Evolutionary conservation across 2,329 filamentous ascomycete genomes (phyloP).

Genomic region (Colletotrichum gloeosporioides): DNA sequence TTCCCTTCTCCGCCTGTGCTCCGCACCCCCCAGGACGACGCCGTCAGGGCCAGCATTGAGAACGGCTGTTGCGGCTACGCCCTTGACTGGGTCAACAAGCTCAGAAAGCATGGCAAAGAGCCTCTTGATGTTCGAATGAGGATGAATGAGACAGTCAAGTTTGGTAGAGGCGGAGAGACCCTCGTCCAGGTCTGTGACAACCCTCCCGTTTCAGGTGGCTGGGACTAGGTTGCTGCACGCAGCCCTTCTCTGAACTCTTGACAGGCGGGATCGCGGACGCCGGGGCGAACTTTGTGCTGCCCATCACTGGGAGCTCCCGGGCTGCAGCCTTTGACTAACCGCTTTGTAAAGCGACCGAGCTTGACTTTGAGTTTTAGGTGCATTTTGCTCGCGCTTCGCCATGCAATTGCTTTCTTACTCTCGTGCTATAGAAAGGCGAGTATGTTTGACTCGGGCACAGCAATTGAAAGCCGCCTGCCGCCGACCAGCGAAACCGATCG

Average conservation of each 20-base stretch:
- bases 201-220: conserved; percentile 23
- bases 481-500: conserved; percentile 3
- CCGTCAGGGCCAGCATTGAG: neutral
- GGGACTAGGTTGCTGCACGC: neutral
- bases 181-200: conserved; percentile 20
- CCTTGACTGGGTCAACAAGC: neutral
- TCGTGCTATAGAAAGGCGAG: neutral
- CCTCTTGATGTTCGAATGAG: neutral
- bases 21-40: neutral
- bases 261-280: conserved; percentile 15
- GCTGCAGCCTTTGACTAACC: conserved; percentile 3
- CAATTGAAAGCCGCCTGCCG: neutral
- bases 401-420: neutral
- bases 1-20: neutral
- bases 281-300: neutral
- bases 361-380: neutral
- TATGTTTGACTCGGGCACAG: neutral
- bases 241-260: conserved; percentile 6
- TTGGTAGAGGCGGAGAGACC: neutral
- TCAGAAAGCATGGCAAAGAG: neutral
- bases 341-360: conserved; percentile 13
- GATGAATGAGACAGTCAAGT: neutral
- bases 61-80: conserved; percentile 7
- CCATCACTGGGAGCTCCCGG: neutral
- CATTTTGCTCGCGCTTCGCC: neutral